These are phyloP conservation scores for Phylloporus sp. DNA, from an alignment of 1,284 basidiomycete genomes.

Conservation along the genomic window DNA sequence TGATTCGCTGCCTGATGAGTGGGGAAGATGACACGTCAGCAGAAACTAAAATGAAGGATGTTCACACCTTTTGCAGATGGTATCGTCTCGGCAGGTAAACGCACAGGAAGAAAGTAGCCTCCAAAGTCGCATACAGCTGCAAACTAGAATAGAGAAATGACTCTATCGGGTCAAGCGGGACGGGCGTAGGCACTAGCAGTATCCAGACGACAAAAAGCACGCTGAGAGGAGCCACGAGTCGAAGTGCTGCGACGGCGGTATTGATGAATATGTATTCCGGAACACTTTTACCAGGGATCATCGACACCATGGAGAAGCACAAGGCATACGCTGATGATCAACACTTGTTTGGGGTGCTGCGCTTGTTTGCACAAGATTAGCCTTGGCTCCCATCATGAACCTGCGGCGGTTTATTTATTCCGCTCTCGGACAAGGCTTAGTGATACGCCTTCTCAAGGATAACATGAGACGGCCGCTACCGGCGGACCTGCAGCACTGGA, in stretches of 20 bases:
- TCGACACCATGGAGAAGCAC: not conserved
- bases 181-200: conserved; percentile 5
- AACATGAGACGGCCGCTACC: too few relatives aligned
- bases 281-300: conserved; percentile 50
- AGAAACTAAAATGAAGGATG: not conserved
- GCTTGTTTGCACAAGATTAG: not conserved
- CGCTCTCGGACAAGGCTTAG: too few relatives aligned
- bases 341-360: not conserved
- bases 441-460: too few relatives aligned
- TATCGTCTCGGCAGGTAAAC: conserved; percentile 53
- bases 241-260: conserved; percentile 49
- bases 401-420: too few relatives aligned
- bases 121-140: conserved; percentile 43
- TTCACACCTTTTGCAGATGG: conserved; percentile 51
- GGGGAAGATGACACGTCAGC: conserved; percentile 2
- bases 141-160: conserved; percentile 15
- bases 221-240: conserved; percentile 53
- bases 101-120: conserved; percentile 52
- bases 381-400: too few relatives aligned
- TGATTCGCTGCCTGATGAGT: conserved; percentile 46
- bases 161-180: conserved; percentile 1
- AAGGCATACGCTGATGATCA: too few relatives aligned
- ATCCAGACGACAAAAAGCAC: conserved; percentile 38
- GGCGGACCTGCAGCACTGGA: too few relatives aligned
- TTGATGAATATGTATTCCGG: conserved; percentile 61